Conservation (phyloP, 1,139 yeast genomes). For the Chernovozyma aurita region DNA sequence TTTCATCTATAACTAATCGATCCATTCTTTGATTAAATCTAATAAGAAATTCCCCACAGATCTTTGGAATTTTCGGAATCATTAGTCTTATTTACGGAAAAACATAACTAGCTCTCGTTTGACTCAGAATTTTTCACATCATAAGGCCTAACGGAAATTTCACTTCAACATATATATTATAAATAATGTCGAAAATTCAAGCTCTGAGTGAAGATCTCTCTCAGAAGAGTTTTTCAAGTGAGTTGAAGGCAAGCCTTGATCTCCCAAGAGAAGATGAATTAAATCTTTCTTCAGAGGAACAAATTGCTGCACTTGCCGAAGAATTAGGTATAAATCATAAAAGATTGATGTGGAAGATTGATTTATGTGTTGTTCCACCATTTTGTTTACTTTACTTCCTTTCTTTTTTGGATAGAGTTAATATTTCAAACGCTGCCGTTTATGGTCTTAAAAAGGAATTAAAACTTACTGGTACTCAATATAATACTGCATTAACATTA, state of each 20-base stretch:
- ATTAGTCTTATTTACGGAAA: too few species aligned
- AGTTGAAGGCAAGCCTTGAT: neutral
- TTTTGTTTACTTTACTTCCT: conserved; percentile 64
- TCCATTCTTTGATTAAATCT: too few species aligned
- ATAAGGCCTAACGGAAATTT: too few species aligned
- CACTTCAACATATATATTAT: too few species aligned
- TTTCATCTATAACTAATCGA: too few species aligned
- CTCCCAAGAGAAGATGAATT: neutral
- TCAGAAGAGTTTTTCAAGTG: neutral
- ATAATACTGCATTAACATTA: conserved; percentile 58
- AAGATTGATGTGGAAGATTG: conserved; percentile 59
- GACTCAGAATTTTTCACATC: too few species aligned
- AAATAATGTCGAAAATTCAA: neutral
- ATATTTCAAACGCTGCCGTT: conserved; percentile 68
- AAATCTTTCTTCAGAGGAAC: conserved; percentile 11
- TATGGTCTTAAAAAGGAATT: conserved; percentile 58
- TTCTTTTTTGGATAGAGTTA: conserved; percentile 69
- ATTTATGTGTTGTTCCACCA: conserved; percentile 64
- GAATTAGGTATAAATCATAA: conserved; percentile 35
- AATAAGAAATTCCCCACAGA: too few species aligned
- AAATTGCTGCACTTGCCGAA: conserved; percentile 25
- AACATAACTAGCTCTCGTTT: too few species aligned
- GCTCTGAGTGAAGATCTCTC: neutral
- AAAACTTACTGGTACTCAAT: conserved; percentile 52
- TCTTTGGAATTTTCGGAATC: too few species aligned